A percentile compares a stretch with the other conserved stretches of the same genome.
Conservation (phyloP, 805 yeast genomes). For the Candida corydali region DNA sequence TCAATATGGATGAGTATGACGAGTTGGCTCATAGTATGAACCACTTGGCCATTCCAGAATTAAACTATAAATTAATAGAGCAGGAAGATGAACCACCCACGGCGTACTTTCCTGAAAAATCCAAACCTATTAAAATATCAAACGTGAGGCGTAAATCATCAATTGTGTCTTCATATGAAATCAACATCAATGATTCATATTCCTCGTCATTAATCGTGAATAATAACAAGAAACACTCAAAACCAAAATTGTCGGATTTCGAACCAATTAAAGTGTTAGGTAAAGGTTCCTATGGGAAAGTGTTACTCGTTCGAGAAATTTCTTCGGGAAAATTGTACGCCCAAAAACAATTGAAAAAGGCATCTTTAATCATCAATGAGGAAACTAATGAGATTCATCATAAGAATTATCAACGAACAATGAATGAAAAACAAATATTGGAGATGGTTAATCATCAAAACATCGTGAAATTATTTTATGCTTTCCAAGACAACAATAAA, state of each 20-base stretch:
- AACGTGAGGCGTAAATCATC: slow-evolving; percentile 21
- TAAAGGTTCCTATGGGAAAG: slow-evolving; percentile 43
- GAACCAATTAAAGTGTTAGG: slow-evolving; percentile 42
- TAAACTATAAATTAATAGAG: slow-evolving; percentile 3
- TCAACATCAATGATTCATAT: slow-evolving; percentile 27
- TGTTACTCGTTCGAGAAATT: slow-evolving; percentile 34
- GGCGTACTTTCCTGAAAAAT: slow-evolving; percentile 8
- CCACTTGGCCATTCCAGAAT: slow-evolving; percentile 1
- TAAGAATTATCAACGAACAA: slow-evolving; percentile 32
- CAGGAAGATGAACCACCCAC: slow-evolving; percentile 5
- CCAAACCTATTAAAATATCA: slow-evolving; percentile 9
- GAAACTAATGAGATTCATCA: slow-evolving; percentile 27
- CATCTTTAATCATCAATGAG: slow-evolving; percentile 30
- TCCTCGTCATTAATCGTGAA: slow-evolving; percentile 19
- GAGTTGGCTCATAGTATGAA: slow-evolving; percentile 6
- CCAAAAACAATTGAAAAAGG: slow-evolving; percentile 41
- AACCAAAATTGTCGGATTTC: slow-evolving; percentile 33
- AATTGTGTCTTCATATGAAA: slow-evolving; percentile 32
- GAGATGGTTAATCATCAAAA: slow-evolving; percentile 41
- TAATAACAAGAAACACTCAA: slow-evolving; percentile 11
- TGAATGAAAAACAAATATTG: slow-evolving; percentile 38
- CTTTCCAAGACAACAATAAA: slow-evolving; percentile 42
- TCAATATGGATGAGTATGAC: slow-evolving; percentile 34
- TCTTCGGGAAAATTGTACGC: slow-evolving; percentile 38
- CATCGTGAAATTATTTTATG: slow-evolving; percentile 41